A percentile compares a stretch with the other conserved stretches of the same genome.
phyloP scores from a whole-genome alignment of 1,284 basidiomycete genomes.

The Entoloma clypeatum region DNA sequence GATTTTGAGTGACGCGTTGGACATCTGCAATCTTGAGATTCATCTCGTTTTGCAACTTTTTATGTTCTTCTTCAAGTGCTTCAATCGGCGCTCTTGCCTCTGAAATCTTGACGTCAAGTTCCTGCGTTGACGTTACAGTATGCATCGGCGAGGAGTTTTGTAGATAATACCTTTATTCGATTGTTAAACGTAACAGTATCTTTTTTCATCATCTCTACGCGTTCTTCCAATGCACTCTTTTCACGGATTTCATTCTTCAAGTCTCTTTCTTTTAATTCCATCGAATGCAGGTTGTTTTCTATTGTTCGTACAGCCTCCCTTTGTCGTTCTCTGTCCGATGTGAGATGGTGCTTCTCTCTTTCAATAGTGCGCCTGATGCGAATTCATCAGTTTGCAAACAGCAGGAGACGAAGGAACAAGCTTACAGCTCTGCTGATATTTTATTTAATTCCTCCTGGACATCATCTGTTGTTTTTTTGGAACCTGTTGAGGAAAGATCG shows the following conservation, averaged over 20 bases:
- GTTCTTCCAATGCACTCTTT: slow-evolving; percentile 56
- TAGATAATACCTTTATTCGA: slow-evolving; percentile 51
- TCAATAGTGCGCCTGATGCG: slow-evolving; percentile 61
- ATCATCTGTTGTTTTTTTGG: slow-evolving; percentile 79
- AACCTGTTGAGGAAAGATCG: slow-evolving; percentile 68
- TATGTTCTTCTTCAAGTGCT: slow-evolving; percentile 58
- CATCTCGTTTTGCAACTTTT: slow-evolving; percentile 50
- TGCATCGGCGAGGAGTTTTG: no score
- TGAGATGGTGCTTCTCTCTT: slow-evolving; percentile 58
- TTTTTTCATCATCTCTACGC: slow-evolving; percentile 58
- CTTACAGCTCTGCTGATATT: slow-evolving; percentile 66
- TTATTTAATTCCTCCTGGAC: slow-evolving; percentile 74
- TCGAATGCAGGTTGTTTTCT: slow-evolving; percentile 55
- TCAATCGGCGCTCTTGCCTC: slow-evolving; percentile 69
- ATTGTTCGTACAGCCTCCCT: slow-evolving; percentile 49
- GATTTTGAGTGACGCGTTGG: slow-evolving; percentile 55
- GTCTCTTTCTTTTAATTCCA: slow-evolving; percentile 62
- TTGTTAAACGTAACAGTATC: slow-evolving; percentile 45
- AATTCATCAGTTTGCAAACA: background rate
- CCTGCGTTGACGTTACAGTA: slow-evolving; percentile 43
- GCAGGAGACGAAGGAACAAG: slow-evolving; percentile 12
- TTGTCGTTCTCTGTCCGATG: slow-evolving; percentile 67
- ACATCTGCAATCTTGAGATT: slow-evolving; percentile 48
- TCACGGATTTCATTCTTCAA: slow-evolving; percentile 63
- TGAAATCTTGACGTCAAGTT: slow-evolving; percentile 58